Percentiles rank a stretch among this genome's conserved stretches.
Conservation (phyloP, 805 yeast species). For the Schwanniomyces sp. region DNA sequence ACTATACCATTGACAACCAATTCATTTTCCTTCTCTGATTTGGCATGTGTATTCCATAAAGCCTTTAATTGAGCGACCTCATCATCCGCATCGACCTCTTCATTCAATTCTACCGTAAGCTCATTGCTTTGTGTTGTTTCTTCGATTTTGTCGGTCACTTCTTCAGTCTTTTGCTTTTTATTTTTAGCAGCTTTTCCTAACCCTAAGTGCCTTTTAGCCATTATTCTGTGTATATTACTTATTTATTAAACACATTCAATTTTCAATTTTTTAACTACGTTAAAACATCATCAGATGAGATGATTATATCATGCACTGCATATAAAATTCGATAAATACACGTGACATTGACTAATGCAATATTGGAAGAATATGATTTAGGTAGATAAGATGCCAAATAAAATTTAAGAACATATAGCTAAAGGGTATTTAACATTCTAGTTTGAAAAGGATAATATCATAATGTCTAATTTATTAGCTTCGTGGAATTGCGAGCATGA, state of each 20-base stretch:
- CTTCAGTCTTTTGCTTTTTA: conserved; percentile 38
- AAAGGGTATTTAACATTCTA: neutral
- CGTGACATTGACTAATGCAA: conserved; percentile 10
- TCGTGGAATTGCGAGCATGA: conserved; percentile 51
- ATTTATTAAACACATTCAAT: neutral
- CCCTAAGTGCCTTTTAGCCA: conserved; percentile 39
- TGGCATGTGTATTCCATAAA: conserved; percentile 63
- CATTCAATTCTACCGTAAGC: conserved; percentile 62
- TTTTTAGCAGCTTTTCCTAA: conserved; percentile 48
- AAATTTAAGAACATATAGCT: neutral
- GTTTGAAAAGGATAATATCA: neutral
- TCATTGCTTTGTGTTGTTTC: conserved; percentile 21
- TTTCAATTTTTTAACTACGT: neutral
- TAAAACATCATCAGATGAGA: neutral
- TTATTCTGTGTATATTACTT: conserved; percentile 1
- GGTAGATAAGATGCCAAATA: neutral
- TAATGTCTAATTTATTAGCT: conserved; percentile 26
- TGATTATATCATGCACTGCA: neutral
- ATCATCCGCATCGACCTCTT: conserved; percentile 71
- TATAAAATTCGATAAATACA: neutral
- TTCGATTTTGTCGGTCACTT: neutral
- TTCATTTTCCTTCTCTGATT: conserved; percentile 60
- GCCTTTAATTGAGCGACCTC: conserved; percentile 76
- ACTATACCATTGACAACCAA: conserved; percentile 75
- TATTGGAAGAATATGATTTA: neutral